These are phyloP conservation scores for Narthecium ossifragum DNA, from an alignment of 106 monocot species.

Conservation along the genomic window DNA sequence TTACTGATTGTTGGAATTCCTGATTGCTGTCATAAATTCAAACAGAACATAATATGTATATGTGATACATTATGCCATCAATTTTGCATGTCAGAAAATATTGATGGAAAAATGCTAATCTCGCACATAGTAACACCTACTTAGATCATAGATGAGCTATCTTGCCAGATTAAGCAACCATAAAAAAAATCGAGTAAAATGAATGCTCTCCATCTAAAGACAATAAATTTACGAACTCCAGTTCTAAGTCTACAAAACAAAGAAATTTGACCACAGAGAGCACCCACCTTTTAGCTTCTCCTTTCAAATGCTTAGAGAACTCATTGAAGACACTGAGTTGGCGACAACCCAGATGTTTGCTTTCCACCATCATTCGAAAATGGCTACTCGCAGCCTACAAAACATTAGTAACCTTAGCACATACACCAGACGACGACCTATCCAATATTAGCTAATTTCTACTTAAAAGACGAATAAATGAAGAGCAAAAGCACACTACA, in stretches of 20 bases:
- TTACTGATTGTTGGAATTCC: conserved; percentile 77
- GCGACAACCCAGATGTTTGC: conserved; percentile 27
- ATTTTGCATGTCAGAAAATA: too few relatives aligned
- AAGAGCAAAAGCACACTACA: too few relatives aligned
- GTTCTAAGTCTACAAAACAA: background rate
- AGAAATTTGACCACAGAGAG: background rate
- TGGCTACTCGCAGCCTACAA: conserved; percentile 20
- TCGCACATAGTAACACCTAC: too few relatives aligned
- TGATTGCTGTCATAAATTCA: conserved; percentile 50
- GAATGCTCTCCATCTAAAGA: background rate
- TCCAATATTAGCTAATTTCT: too few relatives aligned
- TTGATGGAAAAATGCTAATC: too few relatives aligned
- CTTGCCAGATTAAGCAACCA: too few relatives aligned
- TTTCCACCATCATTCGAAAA: conserved; percentile 6
- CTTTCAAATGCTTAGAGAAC: conserved; percentile 83
- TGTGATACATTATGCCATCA: too few relatives aligned
- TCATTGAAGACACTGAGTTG: conserved; percentile 79
- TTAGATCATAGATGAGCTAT: too few relatives aligned
- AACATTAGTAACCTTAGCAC: too few relatives aligned
- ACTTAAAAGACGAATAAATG: too few relatives aligned
- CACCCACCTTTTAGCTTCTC: conserved; percentile 67
- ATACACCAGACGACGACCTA: too few relatives aligned
- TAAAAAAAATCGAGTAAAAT: background rate
- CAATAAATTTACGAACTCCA: background rate
- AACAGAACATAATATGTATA: background rate